Evolutionary conservation across 805 yeast genomes (phyloP), one percentile per base, ranked within the genome.

Genomic region (Schwanniomyces pseudopolymorphus): DNA sequence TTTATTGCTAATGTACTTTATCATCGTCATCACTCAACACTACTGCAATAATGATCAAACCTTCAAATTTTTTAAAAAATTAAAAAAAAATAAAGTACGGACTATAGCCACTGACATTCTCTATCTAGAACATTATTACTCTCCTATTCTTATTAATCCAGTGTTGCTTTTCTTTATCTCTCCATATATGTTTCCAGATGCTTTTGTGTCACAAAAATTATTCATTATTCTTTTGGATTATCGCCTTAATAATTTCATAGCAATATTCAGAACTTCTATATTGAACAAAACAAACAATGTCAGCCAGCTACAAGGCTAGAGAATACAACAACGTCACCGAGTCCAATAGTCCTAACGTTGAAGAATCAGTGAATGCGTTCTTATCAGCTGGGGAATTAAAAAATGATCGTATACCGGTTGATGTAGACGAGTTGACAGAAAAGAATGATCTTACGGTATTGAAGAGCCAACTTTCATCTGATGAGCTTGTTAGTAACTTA

Each of bases 381-480:
- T 31, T 31, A 8, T 31, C 35, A 5, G 17, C 19, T 31, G 39
- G 24, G 10, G 39, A 36, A 11, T 36, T 20, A 16, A 25, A 8
- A 19, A 21, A 22, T 13, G 40, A 38, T 2, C 2, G 17, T 7
- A 36, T 40, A 5, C 36, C 43, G 4, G 16, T 14, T 2, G 43
- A 27, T 19, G 35, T 40, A 4, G 36, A 40, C 27, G 36, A 24
- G 13, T 19, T 40, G n/a, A 40, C 36, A 5, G 56, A 58, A 42
- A 47, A 42, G 21, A 61, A 61, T 26, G 64, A 60, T 38, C 31
- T 60, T 7, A 49, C 57, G 2, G 61, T 63, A 1, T 46, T 62
- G 11, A 51, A 52, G 19, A 46, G 53, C 31, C 68, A 64, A 46
- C 45, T 64, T 36, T 64, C 72, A 6, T 57, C 68, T 0, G 72